phyloP scores from a whole-genome alignment of 1,139 yeast species.

The Taiozyma sp. region DNA sequence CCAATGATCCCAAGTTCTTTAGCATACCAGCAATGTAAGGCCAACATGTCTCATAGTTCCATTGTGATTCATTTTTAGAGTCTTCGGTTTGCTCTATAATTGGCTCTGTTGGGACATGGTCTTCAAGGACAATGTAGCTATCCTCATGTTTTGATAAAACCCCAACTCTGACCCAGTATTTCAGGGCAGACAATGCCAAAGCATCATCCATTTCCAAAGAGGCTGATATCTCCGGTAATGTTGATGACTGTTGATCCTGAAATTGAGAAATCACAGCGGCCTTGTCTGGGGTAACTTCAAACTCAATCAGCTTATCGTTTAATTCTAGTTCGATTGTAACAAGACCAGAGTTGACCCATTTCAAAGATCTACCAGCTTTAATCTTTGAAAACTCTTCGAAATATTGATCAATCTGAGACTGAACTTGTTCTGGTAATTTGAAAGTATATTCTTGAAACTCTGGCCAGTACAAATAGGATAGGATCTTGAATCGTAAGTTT shows the following conservation, averaged over 20 bases:
- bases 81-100: not conserved
- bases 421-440: conserved; percentile 41
- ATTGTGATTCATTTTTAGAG: not conserved
- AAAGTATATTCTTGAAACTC: conserved; percentile 32
- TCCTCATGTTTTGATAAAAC: conserved; percentile 32
- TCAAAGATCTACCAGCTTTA: conserved; percentile 57
- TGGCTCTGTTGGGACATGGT: conserved; percentile 1
- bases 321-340: conserved; percentile 58
- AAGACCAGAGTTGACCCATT: conserved; percentile 57
- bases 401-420: conserved; percentile 39
- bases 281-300: conserved; percentile 62
- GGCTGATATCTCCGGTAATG: conserved; percentile 28
- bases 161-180: conserved; percentile 54
- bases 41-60: conserved; percentile 16
- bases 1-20: conserved; percentile 47
- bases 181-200: conserved; percentile 33
- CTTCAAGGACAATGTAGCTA: conserved; percentile 4
- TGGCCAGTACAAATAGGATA: conserved; percentile 36
- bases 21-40: conserved; percentile 53
- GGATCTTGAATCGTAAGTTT: conserved; percentile 34
- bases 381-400: conserved; percentile 34
- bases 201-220: conserved; percentile 26
- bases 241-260: conserved; percentile 32
- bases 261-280: conserved; percentile 63
- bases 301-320: conserved; percentile 35